Evolutionary conservation across 345 rosid genomes (phyloP), one percentile per base, ranked within the genome.

Genomic region (Salix udensis): DNA sequence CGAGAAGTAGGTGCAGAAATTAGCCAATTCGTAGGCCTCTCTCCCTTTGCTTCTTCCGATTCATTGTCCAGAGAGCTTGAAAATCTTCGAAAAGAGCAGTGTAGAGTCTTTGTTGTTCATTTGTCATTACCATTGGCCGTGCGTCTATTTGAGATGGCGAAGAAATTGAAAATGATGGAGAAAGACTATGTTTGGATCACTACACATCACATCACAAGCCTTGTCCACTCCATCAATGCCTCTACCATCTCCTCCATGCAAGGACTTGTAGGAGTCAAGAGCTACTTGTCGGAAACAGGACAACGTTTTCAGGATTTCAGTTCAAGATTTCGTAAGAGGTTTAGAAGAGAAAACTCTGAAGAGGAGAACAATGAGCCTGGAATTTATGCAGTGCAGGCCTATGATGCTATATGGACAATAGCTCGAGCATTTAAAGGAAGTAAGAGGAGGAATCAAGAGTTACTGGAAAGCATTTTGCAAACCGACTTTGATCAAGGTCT

Each of bases 31-130:
- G 15, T 77, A 28, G n/a, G 68, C 21, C 77, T 81, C 24, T 67
- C 84, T 6, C 58, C 75, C 65, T 74, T 39, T 5, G n/a, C 37
- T 15, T 44, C 74, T 67, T 55, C 62, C 1, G 37, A 19, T 15
- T 67, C 72, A 5, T 5, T 75, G 30, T 53, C 52, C 2, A 19
- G 39, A 62, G 77, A 74, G 18, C 78, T 75, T 40, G 40, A 67
- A 31, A 42, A n/a, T 7, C 39, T 75, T 21, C 2, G 23, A 15
- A 3, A 21, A 52, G 46, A 67, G 24, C 28, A 60, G 14, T 85
- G 81, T 39, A 76, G 85, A 58, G 83, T 85, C 53, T 84, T 85
- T 58, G 67, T 85, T 14, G 85, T 82, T 21, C 87, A 82, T 77
- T n/a, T 58, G 42, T 74, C 85, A 1, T 26, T 44, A 1, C 39